Evolutionary conservation across 2,329 filamentous ascomycete species (phyloP).

Genomic region (Monosporascus sp.): DNA sequence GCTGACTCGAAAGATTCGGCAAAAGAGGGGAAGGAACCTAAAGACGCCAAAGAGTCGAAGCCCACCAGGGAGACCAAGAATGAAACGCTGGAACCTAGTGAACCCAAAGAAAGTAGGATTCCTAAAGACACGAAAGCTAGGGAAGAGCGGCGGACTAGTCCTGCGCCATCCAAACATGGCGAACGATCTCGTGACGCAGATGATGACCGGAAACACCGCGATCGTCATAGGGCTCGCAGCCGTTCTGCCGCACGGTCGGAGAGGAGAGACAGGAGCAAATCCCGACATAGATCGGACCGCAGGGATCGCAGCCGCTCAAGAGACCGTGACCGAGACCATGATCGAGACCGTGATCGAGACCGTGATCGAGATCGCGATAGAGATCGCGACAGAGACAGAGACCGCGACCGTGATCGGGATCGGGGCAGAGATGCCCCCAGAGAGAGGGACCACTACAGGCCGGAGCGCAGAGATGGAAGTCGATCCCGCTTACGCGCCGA

Average conservation of each 20-base stretch:
- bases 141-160: slow-evolving; percentile 22
- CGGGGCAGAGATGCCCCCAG: background rate
- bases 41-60: slow-evolving; percentile 13
- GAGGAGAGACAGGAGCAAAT: slow-evolving; percentile 22
- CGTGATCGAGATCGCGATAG: slow-evolving; percentile 1
- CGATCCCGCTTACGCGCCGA: slow-evolving; percentile 21
- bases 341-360: slow-evolving; percentile 19
- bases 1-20: slow-evolving; percentile 26
- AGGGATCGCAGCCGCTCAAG: slow-evolving; percentile 33
- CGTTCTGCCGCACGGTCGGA: slow-evolving; percentile 23
- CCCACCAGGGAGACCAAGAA: slow-evolving; percentile 15
- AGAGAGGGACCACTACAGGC: slow-evolving; percentile 27
- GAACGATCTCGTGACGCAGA: slow-evolving; percentile 18
- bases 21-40: slow-evolving; percentile 19
- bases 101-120: slow-evolving; percentile 11
- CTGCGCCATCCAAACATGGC: slow-evolving; percentile 18
- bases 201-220: slow-evolving; percentile 25
- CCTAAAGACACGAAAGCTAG: slow-evolving; percentile 10
- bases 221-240: slow-evolving; percentile 23
- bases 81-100: background rate
- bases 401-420: slow-evolving; percentile 23
- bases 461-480: slow-evolving; percentile 23
- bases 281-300: slow-evolving; percentile 18
- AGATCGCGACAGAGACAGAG: slow-evolving; percentile 25
- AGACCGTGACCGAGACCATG: slow-evolving; percentile 24